Conservation (phyloP, 106 monocot species). For the Apostasia ramifera region DNA sequence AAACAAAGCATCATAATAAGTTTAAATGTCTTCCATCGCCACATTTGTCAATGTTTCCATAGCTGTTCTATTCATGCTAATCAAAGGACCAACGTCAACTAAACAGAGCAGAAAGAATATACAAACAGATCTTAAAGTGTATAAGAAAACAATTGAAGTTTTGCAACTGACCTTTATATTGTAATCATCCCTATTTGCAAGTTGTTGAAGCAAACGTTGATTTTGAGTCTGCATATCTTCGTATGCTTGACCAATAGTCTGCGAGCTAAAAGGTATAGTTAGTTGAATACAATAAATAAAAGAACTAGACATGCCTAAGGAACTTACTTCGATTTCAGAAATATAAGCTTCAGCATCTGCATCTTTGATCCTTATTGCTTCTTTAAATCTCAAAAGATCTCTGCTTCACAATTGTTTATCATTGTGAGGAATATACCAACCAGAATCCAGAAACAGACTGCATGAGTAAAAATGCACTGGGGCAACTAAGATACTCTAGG, state of each 20-base stretch:
- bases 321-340: conserved; percentile 84
- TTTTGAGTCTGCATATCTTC: conserved; percentile 98
- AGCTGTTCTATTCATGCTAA: too few relatives aligned
- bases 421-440: too few relatives aligned
- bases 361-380: conserved; percentile 93
- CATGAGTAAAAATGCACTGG: too few relatives aligned
- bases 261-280: conserved; percentile 5
- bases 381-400: conserved; percentile 66
- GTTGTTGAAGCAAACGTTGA: conserved; percentile 72
- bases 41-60: too few relatives aligned
- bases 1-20: too few relatives aligned
- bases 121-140: too few relatives aligned
- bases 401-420: conserved; percentile 14
- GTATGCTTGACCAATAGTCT: conserved; percentile 99
- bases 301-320: background rate
- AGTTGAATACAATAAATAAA: background rate
- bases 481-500: too few relatives aligned
- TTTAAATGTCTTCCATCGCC: too few relatives aligned
- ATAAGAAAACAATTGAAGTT: background rate
- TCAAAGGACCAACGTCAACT: too few relatives aligned
- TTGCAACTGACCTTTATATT: conserved; percentile 69
- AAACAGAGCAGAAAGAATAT: too few relatives aligned
- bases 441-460: too few relatives aligned
- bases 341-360: conserved; percentile 83
- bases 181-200: conserved; percentile 80